Conservation (phyloP, 192 early-diverging fungal species). For the Piromyces finnis region DNA sequence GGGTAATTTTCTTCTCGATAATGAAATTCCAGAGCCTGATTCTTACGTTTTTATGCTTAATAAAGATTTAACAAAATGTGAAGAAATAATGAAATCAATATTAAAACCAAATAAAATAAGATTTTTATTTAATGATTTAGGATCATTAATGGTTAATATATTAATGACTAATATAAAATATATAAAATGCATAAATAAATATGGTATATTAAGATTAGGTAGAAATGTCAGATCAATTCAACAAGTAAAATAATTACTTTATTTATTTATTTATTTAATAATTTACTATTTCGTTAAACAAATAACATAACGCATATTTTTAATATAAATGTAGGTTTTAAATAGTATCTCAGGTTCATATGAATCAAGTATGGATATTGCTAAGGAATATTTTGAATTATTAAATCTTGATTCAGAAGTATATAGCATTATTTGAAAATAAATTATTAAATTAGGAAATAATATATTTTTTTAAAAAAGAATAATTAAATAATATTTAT, state of each 20-base stretch:
- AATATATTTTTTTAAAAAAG: no score
- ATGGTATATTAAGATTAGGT: not conserved
- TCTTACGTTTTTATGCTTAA: slow-evolving; percentile 71
- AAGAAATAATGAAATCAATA: slow-evolving; percentile 36
- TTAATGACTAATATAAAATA: not conserved
- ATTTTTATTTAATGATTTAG: not conserved
- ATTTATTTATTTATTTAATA: not conserved
- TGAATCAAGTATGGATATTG: not conserved
- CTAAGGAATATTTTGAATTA: not conserved
- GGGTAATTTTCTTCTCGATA: slow-evolving; percentile 66
- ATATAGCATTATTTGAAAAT: no score
- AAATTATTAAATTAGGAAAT: no score
- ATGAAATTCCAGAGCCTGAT: slow-evolving; percentile 65
- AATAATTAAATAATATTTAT: no score
- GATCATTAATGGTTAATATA: not conserved
- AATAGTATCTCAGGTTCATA: not conserved
- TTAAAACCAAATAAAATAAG: not conserved
- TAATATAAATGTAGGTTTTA: not conserved
- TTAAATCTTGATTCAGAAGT: not conserved
- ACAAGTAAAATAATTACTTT: not conserved
- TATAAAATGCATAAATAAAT: not conserved
- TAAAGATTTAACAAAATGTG: slow-evolving; percentile 50
- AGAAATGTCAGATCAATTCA: not conserved
- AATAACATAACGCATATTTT: no score
- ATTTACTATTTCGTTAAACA: no score